These are phyloP conservation scores for Phytopythium aichiense DNA, from an alignment of 352 stramenopile genomes.

Conservation along the genomic window DNA sequence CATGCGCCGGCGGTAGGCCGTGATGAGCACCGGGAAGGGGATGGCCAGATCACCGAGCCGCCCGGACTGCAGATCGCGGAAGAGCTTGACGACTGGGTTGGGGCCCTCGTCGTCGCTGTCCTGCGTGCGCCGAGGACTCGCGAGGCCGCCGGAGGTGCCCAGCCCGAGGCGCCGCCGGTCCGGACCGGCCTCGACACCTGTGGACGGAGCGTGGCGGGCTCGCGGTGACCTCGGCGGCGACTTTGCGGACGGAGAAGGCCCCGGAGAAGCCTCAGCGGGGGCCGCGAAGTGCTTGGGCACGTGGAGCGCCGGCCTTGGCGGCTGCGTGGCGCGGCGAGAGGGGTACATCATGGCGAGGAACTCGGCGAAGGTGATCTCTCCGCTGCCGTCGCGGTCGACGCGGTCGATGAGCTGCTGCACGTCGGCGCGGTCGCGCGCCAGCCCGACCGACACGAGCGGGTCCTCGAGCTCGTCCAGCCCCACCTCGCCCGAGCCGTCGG, in stretches of 20 bases:
- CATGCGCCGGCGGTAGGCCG: constrained; percentile 72
- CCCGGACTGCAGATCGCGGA: constrained; percentile 71
- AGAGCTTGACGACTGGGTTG: constrained; percentile 75
- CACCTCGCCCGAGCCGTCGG: constrained; percentile 75
- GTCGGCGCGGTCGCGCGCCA: constrained; percentile 68
- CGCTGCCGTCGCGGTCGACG: constrained; percentile 59
- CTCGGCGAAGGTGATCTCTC: constrained; percentile 68
- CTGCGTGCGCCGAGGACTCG: not conserved
- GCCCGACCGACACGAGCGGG: constrained; percentile 83
- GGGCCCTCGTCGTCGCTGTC: not conserved
- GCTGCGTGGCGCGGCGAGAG: constrained; percentile 24
- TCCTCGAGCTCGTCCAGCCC: constrained; percentile 82
- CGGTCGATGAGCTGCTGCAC: constrained; percentile 69
- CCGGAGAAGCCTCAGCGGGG: not conserved
- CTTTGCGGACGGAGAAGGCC: not conserved
- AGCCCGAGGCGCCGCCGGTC: not conserved
- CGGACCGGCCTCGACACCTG: not conserved
- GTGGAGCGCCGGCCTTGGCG: constrained; percentile 33
- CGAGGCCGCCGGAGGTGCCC: not conserved
- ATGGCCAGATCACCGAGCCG: constrained; percentile 74
- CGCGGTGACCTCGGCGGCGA: not conserved
- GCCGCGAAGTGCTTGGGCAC: constrained; percentile 29
- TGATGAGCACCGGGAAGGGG: constrained; percentile 76
- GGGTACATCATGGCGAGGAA: constrained; percentile 73
- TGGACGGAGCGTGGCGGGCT: not conserved